Conservation (phyloP, 495 filamentous ascomycete genomes). For the Xylaria sp. region DNA sequence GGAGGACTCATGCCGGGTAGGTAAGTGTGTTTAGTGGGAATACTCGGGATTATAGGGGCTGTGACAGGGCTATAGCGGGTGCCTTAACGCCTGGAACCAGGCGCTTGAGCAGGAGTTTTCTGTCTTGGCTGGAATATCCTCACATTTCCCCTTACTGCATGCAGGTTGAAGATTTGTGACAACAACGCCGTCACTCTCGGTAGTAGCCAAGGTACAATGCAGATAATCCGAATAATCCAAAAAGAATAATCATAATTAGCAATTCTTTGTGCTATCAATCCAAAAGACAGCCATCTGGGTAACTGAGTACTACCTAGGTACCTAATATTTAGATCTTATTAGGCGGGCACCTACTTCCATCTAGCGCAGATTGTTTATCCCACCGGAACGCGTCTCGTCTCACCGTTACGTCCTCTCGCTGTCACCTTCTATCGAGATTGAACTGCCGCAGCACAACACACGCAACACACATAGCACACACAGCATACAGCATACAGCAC, state of each 20-base stretch:
- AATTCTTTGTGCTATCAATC: background rate
- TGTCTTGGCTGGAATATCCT: background rate
- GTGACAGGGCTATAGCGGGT: background rate
- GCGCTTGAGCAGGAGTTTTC: background rate
- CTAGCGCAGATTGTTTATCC: background rate
- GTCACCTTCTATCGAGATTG: background rate
- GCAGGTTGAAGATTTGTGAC: background rate
- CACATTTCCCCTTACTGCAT: background rate
- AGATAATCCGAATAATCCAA: background rate
- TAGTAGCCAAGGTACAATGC: background rate
- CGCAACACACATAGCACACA: background rate
- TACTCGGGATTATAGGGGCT: background rate
- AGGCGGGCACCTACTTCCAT: background rate
- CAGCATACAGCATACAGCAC: too few relatives aligned
- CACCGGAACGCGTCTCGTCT: conserved; percentile 19
- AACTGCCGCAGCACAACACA: background rate
- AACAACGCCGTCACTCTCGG: background rate
- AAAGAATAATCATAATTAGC: background rate
- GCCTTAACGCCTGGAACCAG: background rate
- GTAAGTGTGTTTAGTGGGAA: background rate
- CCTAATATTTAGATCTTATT: background rate
- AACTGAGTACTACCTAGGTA: background rate
- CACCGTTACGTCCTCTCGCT: background rate
- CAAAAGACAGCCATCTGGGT: background rate
- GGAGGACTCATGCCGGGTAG: background rate